Evolutionary conservation across 2,329 filamentous ascomycete species (phyloP).

Genomic region (Paecilomyces dactylethromorphus): DNA sequence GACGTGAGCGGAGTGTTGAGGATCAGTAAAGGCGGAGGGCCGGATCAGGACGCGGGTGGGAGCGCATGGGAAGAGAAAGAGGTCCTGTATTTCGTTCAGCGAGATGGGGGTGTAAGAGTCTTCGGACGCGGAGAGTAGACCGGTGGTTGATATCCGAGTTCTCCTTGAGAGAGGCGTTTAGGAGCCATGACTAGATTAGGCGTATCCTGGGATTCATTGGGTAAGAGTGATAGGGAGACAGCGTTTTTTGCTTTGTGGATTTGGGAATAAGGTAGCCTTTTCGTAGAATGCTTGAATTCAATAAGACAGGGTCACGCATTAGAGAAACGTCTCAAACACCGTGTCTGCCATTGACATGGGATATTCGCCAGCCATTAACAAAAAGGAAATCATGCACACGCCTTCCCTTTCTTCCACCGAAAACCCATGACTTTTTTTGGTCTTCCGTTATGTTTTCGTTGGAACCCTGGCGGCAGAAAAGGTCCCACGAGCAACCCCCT

Average conservation of each 20-base stretch:
- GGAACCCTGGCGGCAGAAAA: constrained; percentile 17
- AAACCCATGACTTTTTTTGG: neutral
- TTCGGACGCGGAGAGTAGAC: constrained; percentile 70
- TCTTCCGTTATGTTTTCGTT: neutral
- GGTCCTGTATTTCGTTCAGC: constrained; percentile 71
- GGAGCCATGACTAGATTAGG: constrained; percentile 1
- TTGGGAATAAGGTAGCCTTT: neutral
- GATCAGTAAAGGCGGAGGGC: constrained; percentile 55
- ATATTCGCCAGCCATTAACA: constrained; percentile 33
- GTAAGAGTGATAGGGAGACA: neutral
- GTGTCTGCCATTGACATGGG: constrained; percentile 27
- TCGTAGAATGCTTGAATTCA: constrained; percentile 10
- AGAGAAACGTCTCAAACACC: constrained; percentile 24
- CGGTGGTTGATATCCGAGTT: constrained; percentile 5
- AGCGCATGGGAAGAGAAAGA: constrained; percentile 53
- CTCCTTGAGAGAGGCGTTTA: neutral
- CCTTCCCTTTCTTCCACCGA: constrained; percentile 21
- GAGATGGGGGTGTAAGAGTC: constrained; percentile 72
- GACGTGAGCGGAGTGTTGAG: constrained; percentile 87
- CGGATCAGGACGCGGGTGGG: constrained; percentile 23
- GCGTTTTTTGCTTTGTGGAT: neutral
- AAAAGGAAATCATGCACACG: constrained; percentile 32
- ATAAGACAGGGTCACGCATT: constrained; percentile 25
- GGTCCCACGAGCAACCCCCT: constrained; percentile 29
- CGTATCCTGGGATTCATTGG: neutral